Evolutionary conservation across 345 rosid genomes (phyloP).

Genomic region (Salix suchowensis): DNA sequence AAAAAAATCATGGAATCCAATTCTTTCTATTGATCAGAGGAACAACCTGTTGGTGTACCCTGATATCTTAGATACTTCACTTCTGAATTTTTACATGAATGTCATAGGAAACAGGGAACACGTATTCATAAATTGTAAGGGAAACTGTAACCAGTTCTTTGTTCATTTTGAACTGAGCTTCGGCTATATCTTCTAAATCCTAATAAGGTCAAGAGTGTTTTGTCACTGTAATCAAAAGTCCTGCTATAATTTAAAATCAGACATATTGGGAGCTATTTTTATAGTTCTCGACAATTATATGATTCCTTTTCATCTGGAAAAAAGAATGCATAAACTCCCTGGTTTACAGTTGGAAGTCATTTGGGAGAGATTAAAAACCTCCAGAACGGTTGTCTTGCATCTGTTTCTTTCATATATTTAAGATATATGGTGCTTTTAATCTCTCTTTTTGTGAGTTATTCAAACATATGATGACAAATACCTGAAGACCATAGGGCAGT

Average conservation of each 20-base stretch:
- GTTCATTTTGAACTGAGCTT: not conserved
- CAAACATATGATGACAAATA: conserved; percentile 19
- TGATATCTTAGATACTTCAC: not conserved
- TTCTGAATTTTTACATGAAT: not conserved
- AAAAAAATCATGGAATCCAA: not conserved
- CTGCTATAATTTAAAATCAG: not conserved
- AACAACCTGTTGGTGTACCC: not conserved
- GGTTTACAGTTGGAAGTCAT: not conserved
- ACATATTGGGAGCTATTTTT: not conserved
- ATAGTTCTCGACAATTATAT: not conserved
- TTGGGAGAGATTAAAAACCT: not conserved
- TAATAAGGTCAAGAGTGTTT: not conserved
- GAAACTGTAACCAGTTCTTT: not conserved
- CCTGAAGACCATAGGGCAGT: conserved; percentile 99
- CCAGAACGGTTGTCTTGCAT: not conserved
- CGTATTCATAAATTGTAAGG: not conserved
- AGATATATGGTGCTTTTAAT: not conserved
- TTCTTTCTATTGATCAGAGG: not conserved
- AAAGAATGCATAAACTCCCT: not conserved
- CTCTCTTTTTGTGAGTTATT: not conserved
- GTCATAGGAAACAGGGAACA: not conserved
- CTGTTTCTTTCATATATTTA: not conserved
- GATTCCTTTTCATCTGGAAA: not conserved
- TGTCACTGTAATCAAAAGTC: not conserved
- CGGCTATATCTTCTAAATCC: not conserved